Conservation (phyloP, 1,139 yeast genomes). For the Ogataea hybrid region DNA sequence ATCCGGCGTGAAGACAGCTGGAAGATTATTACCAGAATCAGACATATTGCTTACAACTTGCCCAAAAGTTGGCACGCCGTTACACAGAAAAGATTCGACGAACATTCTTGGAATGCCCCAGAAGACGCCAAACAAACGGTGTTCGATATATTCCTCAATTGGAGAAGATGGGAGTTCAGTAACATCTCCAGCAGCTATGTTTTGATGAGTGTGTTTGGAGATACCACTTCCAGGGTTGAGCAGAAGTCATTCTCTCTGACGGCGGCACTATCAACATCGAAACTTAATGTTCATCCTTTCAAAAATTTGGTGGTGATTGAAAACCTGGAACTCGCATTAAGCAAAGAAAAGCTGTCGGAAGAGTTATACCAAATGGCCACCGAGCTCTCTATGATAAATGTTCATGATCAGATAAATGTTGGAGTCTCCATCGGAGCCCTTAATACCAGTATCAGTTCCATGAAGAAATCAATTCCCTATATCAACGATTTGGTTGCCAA, state of each 20-base stretch:
- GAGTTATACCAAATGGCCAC: conserved; percentile 17
- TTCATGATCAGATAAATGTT: conserved; percentile 22
- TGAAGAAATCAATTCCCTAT: conserved; percentile 9
- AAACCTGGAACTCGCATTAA: conserved; percentile 16
- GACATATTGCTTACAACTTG: conserved; percentile 67
- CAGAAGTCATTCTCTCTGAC: conserved; percentile 7
- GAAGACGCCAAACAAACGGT: conserved; percentile 54
- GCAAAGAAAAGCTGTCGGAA: conserved; percentile 11
- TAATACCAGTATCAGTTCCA: conserved; percentile 15
- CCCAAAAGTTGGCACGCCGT: conserved; percentile 51
- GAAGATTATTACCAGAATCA: conserved; percentile 75
- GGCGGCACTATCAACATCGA: conserved; percentile 9
- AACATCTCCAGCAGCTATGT: conserved; percentile 56
- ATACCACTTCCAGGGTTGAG: not conserved
- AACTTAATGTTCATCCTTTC: conserved; percentile 23
- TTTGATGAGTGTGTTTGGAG: conserved; percentile 43
- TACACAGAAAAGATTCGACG: conserved; percentile 29
- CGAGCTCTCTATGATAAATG: conserved; percentile 15
- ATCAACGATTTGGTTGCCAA: conserved; percentile 7
- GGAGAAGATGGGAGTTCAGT: conserved; percentile 90
- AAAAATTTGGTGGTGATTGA: conserved; percentile 19
- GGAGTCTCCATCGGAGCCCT: conserved; percentile 19
- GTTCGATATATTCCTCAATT: conserved; percentile 58
- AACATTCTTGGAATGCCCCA: conserved; percentile 42
- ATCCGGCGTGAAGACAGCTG: conserved; percentile 82